A percentile compares a stretch with the other conserved stretches of the same genome.
Conservation (phyloP, 257 asterid genomes). For the Anisodus tanguticus region DNA sequence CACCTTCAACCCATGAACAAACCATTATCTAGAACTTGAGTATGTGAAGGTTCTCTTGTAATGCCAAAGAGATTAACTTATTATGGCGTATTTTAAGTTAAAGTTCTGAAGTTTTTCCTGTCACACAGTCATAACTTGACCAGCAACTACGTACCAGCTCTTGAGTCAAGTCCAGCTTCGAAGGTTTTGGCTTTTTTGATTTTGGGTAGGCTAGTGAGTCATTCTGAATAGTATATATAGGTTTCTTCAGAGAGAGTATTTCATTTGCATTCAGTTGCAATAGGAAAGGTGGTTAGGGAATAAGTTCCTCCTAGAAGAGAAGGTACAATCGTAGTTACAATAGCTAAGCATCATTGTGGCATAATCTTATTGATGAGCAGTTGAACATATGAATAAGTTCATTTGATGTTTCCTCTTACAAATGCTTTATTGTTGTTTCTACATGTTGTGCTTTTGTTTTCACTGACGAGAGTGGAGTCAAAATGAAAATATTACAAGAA, state of each 20-base stretch:
- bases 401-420: neutral
- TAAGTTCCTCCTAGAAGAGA: neutral
- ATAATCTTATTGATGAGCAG: neutral
- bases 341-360: neutral
- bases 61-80: neutral
- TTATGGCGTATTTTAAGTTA: neutral
- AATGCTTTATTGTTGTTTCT: neutral
- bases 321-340: neutral
- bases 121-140: neutral
- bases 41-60: neutral
- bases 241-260: neutral
- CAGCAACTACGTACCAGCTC: too few species aligned
- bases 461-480: neutral
- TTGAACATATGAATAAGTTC: neutral
- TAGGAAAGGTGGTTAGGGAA: conserved; percentile 3
- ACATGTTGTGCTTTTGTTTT: conserved; percentile 3
- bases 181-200: too few species aligned
- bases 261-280: conserved; percentile 13
- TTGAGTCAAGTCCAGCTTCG: too few species aligned
- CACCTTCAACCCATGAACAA: conserved; percentile 6
- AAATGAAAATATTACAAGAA: neutral
- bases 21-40: neutral
- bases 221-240: neutral
- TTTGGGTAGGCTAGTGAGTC: too few species aligned
- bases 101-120: neutral